Conservation (phyloP, 768 basidiomycete genomes). For the Macrocybe gigantea region DNA sequence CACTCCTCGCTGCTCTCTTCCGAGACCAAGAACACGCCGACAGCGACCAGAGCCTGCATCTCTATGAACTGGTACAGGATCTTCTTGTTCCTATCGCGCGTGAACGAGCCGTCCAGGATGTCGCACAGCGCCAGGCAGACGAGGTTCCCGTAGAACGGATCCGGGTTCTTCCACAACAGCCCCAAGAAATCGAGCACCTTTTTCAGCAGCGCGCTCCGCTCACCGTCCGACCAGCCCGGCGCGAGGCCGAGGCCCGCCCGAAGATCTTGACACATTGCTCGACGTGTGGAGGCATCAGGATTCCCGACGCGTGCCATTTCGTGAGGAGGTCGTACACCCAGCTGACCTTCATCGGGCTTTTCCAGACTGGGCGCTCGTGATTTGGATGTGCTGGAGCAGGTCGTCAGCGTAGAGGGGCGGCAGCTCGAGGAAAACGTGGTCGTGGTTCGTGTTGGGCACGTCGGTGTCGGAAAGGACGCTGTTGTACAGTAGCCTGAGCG, state of each 20-base stretch:
- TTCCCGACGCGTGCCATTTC: conserved; percentile 2
- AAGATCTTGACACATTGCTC: background rate
- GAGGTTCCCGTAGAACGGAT: conserved; percentile 6
- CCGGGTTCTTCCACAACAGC: conserved; percentile 1
- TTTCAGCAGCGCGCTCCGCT: background rate
- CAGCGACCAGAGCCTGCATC: conserved; percentile 3
- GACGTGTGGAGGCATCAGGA: background rate
- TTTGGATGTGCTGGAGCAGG: background rate
- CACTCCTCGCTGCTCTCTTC: conserved; percentile 4
- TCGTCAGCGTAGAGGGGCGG: conserved; percentile 2
- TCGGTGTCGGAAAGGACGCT: conserved; percentile 2
- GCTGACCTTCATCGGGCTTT: background rate
- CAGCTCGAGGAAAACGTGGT: conserved; percentile 4
- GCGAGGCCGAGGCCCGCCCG: background rate
- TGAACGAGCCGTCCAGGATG: conserved; percentile 1
- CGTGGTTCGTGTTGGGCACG: background rate
- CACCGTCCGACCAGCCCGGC: background rate
- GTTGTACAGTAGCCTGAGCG: conserved; percentile 3
- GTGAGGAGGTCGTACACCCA: conserved; percentile 4
- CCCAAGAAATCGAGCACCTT: conserved; percentile 4
- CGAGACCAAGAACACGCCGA: conserved; percentile 2
- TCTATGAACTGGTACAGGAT: conserved; percentile 3
- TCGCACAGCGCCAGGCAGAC: background rate
- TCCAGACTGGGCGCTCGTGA: background rate
- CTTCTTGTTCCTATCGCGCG: background rate